Evolutionary conservation across 2,329 filamentous ascomycete genomes (phyloP).

Genomic region (Calonectria naviculata): DNA sequence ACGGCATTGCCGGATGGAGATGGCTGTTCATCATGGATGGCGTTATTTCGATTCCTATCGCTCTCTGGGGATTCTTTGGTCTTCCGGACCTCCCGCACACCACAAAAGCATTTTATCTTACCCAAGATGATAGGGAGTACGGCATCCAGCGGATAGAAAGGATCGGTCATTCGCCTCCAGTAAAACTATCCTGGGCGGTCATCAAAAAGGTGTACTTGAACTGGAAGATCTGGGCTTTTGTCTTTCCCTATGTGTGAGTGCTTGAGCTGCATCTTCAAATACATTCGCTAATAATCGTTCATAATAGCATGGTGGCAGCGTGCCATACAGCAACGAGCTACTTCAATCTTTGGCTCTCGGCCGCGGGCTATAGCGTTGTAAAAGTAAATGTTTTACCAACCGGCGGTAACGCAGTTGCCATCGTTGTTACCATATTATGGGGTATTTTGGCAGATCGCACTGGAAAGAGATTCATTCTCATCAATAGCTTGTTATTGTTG

Average conservation of each 20-base stretch:
- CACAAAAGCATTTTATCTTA: constrained; percentile 23
- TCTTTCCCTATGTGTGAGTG: constrained; percentile 4
- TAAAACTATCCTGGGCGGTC: constrained; percentile 1
- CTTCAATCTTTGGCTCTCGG: constrained; percentile 52
- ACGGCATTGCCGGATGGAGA: constrained; percentile 24
- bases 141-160: background rate
- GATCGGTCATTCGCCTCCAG: constrained; percentile 3
- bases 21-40: constrained; percentile 55
- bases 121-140: background rate
- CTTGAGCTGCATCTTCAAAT: background rate
- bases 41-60: constrained; percentile 29
- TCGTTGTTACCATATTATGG: constrained; percentile 20
- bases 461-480: background rate
- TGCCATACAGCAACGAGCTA: constrained; percentile 28
- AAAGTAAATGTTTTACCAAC: constrained; percentile 58
- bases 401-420: constrained; percentile 28
- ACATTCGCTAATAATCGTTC: background rate
- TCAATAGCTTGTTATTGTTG: background rate
- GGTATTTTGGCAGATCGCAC: background rate
- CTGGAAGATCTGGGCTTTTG: constrained; percentile 4
- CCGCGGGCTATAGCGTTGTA: constrained; percentile 46
- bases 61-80: constrained; percentile 29
- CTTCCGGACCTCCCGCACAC: constrained; percentile 25
- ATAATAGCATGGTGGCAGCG: constrained; percentile 22
- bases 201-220: background rate